phyloP scores from a whole-genome alignment of 2,329 filamentous ascomycete species.

The Colletotrichum simmondsii region DNA sequence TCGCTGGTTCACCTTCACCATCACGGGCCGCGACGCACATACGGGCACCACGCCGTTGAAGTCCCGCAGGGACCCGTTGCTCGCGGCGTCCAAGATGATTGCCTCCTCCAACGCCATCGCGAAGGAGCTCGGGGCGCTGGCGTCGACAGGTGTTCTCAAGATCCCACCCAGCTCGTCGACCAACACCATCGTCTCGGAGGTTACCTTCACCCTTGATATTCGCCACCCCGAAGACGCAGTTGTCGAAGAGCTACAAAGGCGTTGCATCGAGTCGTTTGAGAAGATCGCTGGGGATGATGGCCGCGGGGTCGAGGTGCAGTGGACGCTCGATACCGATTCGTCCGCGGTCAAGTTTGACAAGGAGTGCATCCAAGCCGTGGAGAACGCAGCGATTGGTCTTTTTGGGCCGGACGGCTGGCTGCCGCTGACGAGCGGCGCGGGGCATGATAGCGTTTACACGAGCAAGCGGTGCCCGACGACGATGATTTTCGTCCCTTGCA shows the following conservation, averaged over 20 bases:
- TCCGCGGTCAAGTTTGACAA: slow-evolving; percentile 73
- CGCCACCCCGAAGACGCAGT: slow-evolving; percentile 32
- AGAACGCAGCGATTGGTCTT: slow-evolving; percentile 67
- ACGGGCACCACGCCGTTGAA: slow-evolving; percentile 79
- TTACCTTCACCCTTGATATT: slow-evolving; percentile 36
- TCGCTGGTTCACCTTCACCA: slow-evolving; percentile 76
- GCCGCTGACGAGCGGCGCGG: slow-evolving; percentile 54
- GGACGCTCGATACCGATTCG: slow-evolving; percentile 70
- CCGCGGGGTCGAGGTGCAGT: slow-evolving; percentile 58
- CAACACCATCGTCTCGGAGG: slow-evolving; percentile 33
- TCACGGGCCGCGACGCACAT: slow-evolving; percentile 76
- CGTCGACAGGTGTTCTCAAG: slow-evolving; percentile 74
- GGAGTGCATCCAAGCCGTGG: slow-evolving; percentile 74
- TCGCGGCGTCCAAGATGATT: slow-evolving; percentile 76
- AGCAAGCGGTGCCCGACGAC: slow-evolving; percentile 69
- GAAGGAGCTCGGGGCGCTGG: slow-evolving; percentile 67
- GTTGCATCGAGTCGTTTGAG: slow-evolving; percentile 39
- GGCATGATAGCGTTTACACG: slow-evolving; percentile 67
- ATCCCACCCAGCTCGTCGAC: slow-evolving; percentile 35
- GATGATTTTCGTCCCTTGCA: slow-evolving; percentile 76
- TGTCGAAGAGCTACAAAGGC: slow-evolving; percentile 36
- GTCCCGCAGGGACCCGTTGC: slow-evolving; percentile 74
- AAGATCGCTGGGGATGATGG: slow-evolving; percentile 40
- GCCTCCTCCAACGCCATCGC: slow-evolving; percentile 73
- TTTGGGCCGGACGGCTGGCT: slow-evolving; percentile 55